Evolutionary conservation across 139 green algal species (phyloP).

Genomic region (Micractinium conductrix): DNA sequence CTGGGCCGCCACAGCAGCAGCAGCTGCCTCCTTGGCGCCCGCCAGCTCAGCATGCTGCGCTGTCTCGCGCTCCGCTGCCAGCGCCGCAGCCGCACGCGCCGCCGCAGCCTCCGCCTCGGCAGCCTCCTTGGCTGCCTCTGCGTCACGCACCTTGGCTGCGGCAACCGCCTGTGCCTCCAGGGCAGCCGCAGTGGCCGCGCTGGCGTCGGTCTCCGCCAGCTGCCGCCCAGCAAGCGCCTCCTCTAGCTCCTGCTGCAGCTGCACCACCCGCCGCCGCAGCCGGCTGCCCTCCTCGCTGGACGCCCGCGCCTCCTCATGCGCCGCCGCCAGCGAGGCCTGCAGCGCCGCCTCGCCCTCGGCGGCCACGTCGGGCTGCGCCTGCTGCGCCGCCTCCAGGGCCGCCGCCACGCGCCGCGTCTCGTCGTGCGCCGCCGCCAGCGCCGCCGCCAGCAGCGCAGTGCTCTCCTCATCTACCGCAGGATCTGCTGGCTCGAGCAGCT

Average conservation of each 20-base stretch:
- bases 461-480: too few species aligned
- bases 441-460: not conserved
- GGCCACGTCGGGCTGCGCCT: not conserved
- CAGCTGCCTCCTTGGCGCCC: too few species aligned
- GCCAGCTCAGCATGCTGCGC: not conserved
- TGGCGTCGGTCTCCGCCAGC: not conserved
- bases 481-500: too few species aligned
- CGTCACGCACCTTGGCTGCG: not conserved
- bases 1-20: not conserved
- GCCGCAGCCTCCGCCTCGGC: not conserved
- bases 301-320: not conserved
- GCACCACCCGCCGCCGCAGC: not conserved
- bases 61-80: not conserved
- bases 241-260: slow-evolving; percentile 15
- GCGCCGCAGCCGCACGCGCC: not conserved
- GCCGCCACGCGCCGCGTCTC: not conserved
- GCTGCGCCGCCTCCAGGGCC: not conserved
- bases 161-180: not conserved
- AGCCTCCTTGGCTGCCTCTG: not conserved
- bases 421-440: not conserved
- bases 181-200: not conserved
- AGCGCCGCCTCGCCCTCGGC: not conserved
- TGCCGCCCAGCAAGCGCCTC: not conserved
- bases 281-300: not conserved
- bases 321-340: not conserved